Conservation (phyloP, 176 grass and related monocot species). For the Typha latifolia region DNA sequence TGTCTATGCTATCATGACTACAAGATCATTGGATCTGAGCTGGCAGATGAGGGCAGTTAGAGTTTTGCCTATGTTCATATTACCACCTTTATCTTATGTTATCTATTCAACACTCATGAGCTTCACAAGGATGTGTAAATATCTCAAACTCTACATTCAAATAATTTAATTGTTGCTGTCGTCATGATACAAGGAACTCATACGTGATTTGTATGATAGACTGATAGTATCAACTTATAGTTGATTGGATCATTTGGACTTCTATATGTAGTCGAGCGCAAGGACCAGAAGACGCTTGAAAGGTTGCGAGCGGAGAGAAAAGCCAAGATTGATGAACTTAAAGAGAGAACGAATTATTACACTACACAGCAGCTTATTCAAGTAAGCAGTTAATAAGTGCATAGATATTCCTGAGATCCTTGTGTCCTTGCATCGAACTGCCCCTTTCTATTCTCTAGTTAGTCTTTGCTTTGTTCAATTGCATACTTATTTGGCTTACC, state of each 20-base stretch:
- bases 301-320: slow-evolving; percentile 83
- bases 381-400: slow-evolving; percentile 24
- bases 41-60: slow-evolving; percentile 70
- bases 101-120: slow-evolving; percentile 67
- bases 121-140: slow-evolving; percentile 86
- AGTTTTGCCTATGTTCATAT: slow-evolving; percentile 70
- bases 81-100: slow-evolving; percentile 58
- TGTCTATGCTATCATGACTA: slow-evolving; percentile 65
- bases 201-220: background rate
- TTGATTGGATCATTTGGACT: background rate
- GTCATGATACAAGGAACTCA: background rate
- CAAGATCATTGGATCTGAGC: slow-evolving; percentile 56
- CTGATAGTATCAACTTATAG: too few relatives aligned
- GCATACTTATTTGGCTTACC: background rate
- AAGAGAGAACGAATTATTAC: slow-evolving; percentile 97
- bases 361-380: slow-evolving; percentile 89
- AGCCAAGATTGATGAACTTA: slow-evolving; percentile 89
- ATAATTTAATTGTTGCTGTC: background rate
- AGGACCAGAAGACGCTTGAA: slow-evolving; percentile 78
- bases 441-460: background rate
- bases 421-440: background rate
- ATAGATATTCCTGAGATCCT: slow-evolving; percentile 4
- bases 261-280: slow-evolving; percentile 52
- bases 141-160: background rate
- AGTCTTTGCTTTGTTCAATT: background rate